Evolutionary conservation across 495 filamentous ascomycete genomes (phyloP).

Genomic region (Aspergillus haitiensis): DNA sequence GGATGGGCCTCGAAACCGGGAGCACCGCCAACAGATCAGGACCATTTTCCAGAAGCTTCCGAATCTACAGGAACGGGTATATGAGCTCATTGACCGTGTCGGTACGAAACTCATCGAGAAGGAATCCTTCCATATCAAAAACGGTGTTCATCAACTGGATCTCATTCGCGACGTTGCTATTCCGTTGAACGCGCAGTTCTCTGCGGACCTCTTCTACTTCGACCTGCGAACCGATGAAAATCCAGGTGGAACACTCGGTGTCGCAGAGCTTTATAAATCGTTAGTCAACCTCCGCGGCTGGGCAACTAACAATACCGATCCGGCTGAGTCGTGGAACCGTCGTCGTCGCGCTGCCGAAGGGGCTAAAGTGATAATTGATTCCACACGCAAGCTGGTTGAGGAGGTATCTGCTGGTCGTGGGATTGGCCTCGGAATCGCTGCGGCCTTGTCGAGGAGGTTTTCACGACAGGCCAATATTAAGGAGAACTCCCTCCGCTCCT

Average conservation of each 20-base stretch:
- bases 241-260: neutral
- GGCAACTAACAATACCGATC: neutral
- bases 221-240: neutral
- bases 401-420: neutral
- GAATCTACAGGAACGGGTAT: neutral
- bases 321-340: neutral
- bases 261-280: neutral
- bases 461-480: neutral
- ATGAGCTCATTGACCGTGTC: neutral
- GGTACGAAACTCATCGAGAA: no score
- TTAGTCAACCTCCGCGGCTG: neutral
- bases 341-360: neutral
- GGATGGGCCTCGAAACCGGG: neutral
- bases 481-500: neutral
- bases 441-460: neutral
- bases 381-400: neutral
- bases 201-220: constrained; percentile 1
- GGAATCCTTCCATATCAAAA: no score
- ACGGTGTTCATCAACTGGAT: neutral
- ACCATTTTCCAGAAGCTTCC: neutral
- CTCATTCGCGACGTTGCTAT: neutral
- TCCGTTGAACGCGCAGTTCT: neutral
- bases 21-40: neutral
- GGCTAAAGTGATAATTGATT: neutral
- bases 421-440: no score